Conservation (phyloP, 2,329 filamentous ascomycete species). For the Aspergillus amoenus region DNA sequence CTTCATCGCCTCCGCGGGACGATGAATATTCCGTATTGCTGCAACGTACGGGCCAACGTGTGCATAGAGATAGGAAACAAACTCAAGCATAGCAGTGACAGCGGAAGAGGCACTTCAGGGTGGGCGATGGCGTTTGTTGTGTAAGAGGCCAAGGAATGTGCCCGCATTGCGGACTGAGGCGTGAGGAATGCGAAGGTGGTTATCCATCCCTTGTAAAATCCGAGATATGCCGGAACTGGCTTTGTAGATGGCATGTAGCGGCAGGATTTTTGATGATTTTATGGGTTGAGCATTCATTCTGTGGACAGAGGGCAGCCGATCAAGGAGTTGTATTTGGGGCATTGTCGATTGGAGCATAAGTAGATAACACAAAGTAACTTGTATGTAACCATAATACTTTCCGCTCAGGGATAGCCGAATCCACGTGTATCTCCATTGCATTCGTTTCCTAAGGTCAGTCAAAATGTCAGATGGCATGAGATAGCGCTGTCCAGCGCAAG, state of each 20-base stretch:
- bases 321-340: background rate
- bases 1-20: background rate
- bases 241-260: background rate
- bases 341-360: background rate
- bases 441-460: background rate
- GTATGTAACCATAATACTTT: background rate
- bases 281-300: background rate
- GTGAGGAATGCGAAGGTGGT: constrained; percentile 32
- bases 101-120: constrained; percentile 9
- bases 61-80: constrained; percentile 12
- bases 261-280: background rate
- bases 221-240: background rate
- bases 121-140: constrained; percentile 31
- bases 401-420: background rate
- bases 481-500: background rate
- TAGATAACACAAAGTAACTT: background rate
- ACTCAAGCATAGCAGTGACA: constrained; percentile 13
- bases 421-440: background rate
- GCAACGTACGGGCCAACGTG: constrained; percentile 7
- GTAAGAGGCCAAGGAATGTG: constrained; percentile 30
- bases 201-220: constrained; percentile 12
- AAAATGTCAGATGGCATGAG: background rate
- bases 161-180: constrained; percentile 26
- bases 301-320: background rate
- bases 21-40: background rate